Percentiles rank a stretch among this genome's conserved stretches.
These are phyloP conservation scores for Trichoderma citrinoviride DNA, from an alignment of 2,329 filamentous ascomycete genomes.

Conservation along the genomic window DNA sequence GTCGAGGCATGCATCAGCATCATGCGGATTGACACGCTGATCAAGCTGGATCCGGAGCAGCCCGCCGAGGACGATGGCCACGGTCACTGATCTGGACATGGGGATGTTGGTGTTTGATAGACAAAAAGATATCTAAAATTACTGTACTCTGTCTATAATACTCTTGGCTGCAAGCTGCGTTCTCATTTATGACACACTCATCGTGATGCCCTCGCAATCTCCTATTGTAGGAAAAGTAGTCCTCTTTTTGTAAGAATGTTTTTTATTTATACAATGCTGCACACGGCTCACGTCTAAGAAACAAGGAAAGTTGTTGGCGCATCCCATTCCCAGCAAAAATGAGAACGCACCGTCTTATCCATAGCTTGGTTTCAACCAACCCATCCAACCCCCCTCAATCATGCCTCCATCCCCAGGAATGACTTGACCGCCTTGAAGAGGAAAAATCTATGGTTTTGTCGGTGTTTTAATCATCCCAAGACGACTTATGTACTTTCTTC, in stretches of 20 bases:
- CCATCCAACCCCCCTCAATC: background rate
- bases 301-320: constrained; percentile 24
- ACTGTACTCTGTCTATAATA: constrained; percentile 7
- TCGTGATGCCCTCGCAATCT: background rate
- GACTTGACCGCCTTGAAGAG: constrained; percentile 19
- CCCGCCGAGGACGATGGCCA: constrained; percentile 75
- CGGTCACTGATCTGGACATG: constrained; percentile 59
- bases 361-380: background rate
- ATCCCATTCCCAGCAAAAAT: constrained; percentile 3
- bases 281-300: constrained; percentile 38
- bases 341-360: constrained; percentile 6
- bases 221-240: background rate
- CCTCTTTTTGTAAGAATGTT: constrained; percentile 33
- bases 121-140: constrained; percentile 27
- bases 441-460: constrained; percentile 17
- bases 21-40: constrained; percentile 98
- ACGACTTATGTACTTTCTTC: constrained; percentile 9
- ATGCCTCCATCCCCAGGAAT: constrained; percentile 5
- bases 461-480: constrained; percentile 1
- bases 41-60: constrained; percentile 93
- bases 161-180: background rate
- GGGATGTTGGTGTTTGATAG: background rate
- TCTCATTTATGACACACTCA: background rate
- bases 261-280: constrained; percentile 40
- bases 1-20: constrained; percentile 98